Percentiles rank a stretch among this genome's conserved stretches.
phyloP scores from a whole-genome alignment of 2,329 filamentous ascomycete species.

The Chaetomiaceae sp. region DNA sequence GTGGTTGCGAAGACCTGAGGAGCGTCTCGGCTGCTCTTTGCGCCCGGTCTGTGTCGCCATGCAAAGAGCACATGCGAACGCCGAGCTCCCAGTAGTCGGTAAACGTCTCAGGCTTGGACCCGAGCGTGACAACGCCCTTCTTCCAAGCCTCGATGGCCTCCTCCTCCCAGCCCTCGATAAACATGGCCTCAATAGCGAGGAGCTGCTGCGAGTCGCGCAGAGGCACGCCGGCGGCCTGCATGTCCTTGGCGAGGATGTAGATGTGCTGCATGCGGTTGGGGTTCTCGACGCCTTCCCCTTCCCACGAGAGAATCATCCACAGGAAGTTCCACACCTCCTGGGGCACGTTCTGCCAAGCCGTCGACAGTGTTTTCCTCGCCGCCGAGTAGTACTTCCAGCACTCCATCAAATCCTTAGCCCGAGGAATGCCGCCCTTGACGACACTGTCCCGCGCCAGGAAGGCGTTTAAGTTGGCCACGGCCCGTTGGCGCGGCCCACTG shows the following conservation, averaged over 20 bases:
- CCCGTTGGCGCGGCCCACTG: constrained; percentile 19
- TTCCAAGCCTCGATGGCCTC: constrained; percentile 63
- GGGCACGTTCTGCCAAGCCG: constrained; percentile 52
- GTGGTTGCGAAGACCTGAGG: constrained; percentile 40
- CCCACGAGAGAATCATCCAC: constrained; percentile 58
- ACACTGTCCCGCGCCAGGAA: constrained; percentile 32
- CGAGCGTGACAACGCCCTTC: constrained; percentile 50
- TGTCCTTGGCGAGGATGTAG: constrained; percentile 60
- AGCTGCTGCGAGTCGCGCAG: constrained; percentile 58
- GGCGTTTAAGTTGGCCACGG: constrained; percentile 29
- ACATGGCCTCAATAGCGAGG: constrained; percentile 64
- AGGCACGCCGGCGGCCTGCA: constrained; percentile 53
- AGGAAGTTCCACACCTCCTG: constrained; percentile 58
- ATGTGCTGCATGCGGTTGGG: constrained; percentile 57
- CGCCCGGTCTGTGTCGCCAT: constrained; percentile 56
- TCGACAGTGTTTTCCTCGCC: constrained; percentile 41
- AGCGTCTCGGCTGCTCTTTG: constrained; percentile 52
- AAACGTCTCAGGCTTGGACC: constrained; percentile 44
- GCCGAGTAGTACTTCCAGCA: constrained; percentile 49
- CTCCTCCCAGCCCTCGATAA: constrained; percentile 55
- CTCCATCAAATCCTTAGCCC: constrained; percentile 28
- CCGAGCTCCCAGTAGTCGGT: constrained; percentile 61
- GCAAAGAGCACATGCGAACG: constrained; percentile 57
- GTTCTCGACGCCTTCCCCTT: constrained; percentile 47
- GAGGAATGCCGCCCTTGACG: constrained; percentile 33